Evolutionary conservation across 2,329 filamentous ascomycete genomes (phyloP), one percentile per base, ranked within the genome.

Genomic region (Fusarium devonianum): DNA sequence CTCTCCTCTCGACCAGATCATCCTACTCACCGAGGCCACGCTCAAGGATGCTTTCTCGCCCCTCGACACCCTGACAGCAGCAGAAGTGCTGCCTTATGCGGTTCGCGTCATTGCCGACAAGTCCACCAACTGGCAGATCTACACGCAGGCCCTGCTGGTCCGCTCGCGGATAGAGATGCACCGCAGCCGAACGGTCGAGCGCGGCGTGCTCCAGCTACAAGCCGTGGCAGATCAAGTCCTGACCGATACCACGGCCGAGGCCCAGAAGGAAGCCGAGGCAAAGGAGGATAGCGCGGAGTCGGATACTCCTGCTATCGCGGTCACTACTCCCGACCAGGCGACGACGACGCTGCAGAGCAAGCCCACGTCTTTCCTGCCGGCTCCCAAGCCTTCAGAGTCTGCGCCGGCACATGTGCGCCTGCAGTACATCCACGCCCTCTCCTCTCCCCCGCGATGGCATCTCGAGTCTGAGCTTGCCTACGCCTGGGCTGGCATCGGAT

Each of bases 71-170:
- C 77, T 99, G 1, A 97, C 92, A 0, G 82, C 92, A n/a, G 92
- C 97, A 72, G 91, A 97, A 68, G 93, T 96, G 4, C 73, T 96
- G 1, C 94, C 94, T 0, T 99, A 93, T 68, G 94, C 94, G 1
- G 88, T 87, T 2, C 85, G 94, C 29, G 94, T 97, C 0, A 79
- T 99, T 2, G 83, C 89, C 7, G 92, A 94, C 53, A 92, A 93
- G 61, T 89, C 89, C 34, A 93, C 91, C 1, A 99, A 97, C 71
- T 99, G 94, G 94, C 94, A 97, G 70, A 87, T 97, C 23, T 97
- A 97, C 69, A 97, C 94, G 0, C 92, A 97, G 68, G 94, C 92
- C 0, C 78, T 99, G 7, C 79, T 99, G 0, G 89, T 97, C 2
- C 83, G 94, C 33, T 96, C 90, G 52, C 82, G 94, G 12, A 93